A percentile compares a stretch with the other conserved stretches of the same genome.
Evolutionary conservation across 106 monocot species (phyloP).

Genomic region (Platanthera guangdongensis): DNA sequence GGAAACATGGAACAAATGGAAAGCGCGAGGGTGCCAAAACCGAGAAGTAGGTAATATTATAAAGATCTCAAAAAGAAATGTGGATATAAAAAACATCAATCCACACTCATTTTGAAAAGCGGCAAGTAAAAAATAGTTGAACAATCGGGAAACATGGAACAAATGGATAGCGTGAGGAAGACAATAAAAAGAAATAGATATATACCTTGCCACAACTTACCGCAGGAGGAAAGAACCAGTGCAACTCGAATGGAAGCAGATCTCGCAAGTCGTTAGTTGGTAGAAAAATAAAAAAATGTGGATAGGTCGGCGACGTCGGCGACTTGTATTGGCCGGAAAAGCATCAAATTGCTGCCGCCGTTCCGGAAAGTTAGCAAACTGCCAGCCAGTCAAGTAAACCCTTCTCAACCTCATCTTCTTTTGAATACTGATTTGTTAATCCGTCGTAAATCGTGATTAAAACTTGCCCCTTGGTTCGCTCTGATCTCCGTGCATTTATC

Average conservation of each 20-base stretch:
- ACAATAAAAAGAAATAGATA: neutral
- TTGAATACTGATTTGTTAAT: neutral
- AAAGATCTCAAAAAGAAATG: no score
- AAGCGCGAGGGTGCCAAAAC: no score
- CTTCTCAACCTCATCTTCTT: neutral
- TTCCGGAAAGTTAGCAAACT: neutral
- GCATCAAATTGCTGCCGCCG: neutral
- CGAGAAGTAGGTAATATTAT: no score
- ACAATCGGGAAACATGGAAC: neutral
- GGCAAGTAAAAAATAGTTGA: neutral
- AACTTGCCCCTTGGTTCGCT: no score
- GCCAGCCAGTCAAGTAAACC: neutral
- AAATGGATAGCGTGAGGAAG: neutral
- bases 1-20: no score
- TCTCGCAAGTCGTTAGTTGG: neutral
- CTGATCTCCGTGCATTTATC: no score
- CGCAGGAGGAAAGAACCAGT: neutral
- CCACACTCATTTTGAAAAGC: neutral
- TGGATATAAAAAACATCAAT: neutral
- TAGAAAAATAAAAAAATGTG: neutral
- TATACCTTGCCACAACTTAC: neutral
- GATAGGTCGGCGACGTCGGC: neutral
- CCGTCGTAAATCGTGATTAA: neutral
- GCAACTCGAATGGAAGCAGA: neutral
- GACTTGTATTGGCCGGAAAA: neutral